phyloP scores from a whole-genome alignment of 2,329 filamentous ascomycete species.

The Dryadomyces quercivorus region DNA sequence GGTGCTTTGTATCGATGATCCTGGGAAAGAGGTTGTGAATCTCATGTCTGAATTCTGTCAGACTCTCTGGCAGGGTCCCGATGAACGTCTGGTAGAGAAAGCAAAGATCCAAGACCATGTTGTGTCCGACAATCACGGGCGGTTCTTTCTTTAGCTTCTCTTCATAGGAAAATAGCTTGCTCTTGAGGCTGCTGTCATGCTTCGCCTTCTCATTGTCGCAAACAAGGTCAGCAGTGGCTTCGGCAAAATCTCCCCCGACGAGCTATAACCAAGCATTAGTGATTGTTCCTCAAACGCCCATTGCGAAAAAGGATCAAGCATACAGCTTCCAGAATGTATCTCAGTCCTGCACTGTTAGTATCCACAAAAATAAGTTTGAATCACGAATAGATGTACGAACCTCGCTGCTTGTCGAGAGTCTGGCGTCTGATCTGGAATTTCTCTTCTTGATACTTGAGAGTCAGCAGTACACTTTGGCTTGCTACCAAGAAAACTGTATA shows the following conservation, averaged over 20 bases:
- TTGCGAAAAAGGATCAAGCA: not conserved
- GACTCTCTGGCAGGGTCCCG: constrained; percentile 37
- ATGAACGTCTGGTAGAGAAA: constrained; percentile 54
- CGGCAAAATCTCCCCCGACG: constrained; percentile 17
- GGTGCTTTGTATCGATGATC: constrained; percentile 56
- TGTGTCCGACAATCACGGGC: constrained; percentile 47
- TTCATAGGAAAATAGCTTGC: constrained; percentile 15
- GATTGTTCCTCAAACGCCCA: no score
- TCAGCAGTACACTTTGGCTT: not conserved
- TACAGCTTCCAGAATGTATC: constrained; percentile 21
- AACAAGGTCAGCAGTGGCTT: constrained; percentile 3
- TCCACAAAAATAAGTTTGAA: not conserved
- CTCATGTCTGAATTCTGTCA: constrained; percentile 37
- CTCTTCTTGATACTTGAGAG: not conserved
- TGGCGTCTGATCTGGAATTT: not conserved
- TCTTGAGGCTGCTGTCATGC: not conserved
- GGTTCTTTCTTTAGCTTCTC: constrained; percentile 15
- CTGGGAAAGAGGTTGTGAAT: constrained; percentile 34
- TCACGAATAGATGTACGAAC: not conserved
- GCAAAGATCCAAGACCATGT: constrained; percentile 50
- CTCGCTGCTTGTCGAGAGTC: constrained; percentile 12
- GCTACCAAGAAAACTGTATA: not conserved
- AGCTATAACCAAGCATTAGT: constrained; percentile 11
- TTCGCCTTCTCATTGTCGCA: not conserved
- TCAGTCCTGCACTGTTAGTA: constrained; percentile 3